These are phyloP conservation scores for Henckelia pumila DNA, from an alignment of 257 asterid species.

Conservation along the genomic window DNA sequence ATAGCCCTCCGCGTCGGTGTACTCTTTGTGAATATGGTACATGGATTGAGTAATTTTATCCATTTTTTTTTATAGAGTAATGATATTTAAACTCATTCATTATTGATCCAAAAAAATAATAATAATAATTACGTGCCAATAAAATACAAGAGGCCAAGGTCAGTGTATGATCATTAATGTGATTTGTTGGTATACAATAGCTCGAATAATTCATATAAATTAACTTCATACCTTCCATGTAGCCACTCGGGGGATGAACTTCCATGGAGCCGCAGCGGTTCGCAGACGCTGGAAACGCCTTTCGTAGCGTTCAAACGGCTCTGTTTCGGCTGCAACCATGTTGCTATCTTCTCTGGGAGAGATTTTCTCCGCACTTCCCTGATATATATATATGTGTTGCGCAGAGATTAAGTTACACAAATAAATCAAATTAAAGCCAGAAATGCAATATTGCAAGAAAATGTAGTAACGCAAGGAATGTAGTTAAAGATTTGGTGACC, in stretches of 20 bases:
- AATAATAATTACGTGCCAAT: too few species aligned
- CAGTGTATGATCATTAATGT: too few species aligned
- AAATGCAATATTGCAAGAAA: too few species aligned
- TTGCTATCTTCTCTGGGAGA: slow-evolving; percentile 22
- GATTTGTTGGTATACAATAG: too few species aligned
- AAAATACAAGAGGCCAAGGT: too few species aligned
- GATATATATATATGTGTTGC: neutral
- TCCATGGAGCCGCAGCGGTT: slow-evolving; percentile 87
- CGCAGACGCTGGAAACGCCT: slow-evolving; percentile 76
- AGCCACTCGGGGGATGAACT: slow-evolving; percentile 86
- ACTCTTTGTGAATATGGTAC: too few species aligned
- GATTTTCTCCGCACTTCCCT: slow-evolving; percentile 33
- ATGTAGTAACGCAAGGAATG: neutral
- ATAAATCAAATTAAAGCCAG: neutral
- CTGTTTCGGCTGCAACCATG: slow-evolving; percentile 23
- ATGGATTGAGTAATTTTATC: too few species aligned
- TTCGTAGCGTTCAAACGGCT: slow-evolving; percentile 49
- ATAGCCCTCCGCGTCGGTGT: too few species aligned
- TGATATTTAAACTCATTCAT: too few species aligned
- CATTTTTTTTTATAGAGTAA: too few species aligned
- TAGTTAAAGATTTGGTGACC: slow-evolving; percentile 24
- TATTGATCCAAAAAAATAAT: too few species aligned
- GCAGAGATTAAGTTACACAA: neutral
- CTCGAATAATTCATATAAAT: too few species aligned
- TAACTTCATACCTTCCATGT: slow-evolving; percentile 57